A percentile compares a stretch with the other conserved stretches of the same genome.
These are phyloP conservation scores for Tilletiopsis washingtonensis DNA, from an alignment of 1,284 basidiomycete genomes.

Conservation along the genomic window DNA sequence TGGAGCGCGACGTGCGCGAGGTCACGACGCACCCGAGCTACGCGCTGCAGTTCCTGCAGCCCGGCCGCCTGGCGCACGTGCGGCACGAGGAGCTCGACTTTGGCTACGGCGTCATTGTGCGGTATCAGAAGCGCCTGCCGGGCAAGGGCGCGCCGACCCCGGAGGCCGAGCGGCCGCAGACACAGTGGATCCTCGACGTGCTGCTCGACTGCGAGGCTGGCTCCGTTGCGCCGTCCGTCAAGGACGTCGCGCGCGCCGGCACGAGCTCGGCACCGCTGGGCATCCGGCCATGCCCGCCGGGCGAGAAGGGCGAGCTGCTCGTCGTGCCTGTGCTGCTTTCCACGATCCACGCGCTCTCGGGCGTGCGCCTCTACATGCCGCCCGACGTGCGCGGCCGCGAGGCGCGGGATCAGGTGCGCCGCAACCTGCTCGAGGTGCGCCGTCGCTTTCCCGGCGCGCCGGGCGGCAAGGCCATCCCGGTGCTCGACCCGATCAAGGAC, in stretches of 20 bases:
- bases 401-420: constrained; percentile 75
- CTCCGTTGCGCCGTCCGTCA: constrained; percentile 52
- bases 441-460: constrained; percentile 66
- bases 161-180: constrained; percentile 66
- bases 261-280: constrained; percentile 5
- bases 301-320: constrained; percentile 56
- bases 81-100: constrained; percentile 81
- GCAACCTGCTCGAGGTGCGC: constrained; percentile 81
- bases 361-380: constrained; percentile 77
- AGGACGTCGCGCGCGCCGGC: constrained; percentile 2
- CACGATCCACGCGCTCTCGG: constrained; percentile 76
- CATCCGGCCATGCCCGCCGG: constrained; percentile 21
- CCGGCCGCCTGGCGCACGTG: constrained; percentile 81
- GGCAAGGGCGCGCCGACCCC: constrained; percentile 21
- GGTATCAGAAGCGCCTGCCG: constrained; percentile 74
- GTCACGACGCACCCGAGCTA: constrained; percentile 94
- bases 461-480: constrained; percentile 58
- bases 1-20: constrained; percentile 73
- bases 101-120: constrained; percentile 90
- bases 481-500: constrained; percentile 86
- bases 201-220: constrained; percentile 72
- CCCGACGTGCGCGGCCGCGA: constrained; percentile 75
- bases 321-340: constrained; percentile 84
- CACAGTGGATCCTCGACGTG: constrained; percentile 90
- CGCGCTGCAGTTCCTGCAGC: constrained; percentile 82